Evolutionary conservation across 176 grass and related monocot species (phyloP), one percentile per base, ranked within the genome.

Genomic region (Paspalum notatum): DNA sequence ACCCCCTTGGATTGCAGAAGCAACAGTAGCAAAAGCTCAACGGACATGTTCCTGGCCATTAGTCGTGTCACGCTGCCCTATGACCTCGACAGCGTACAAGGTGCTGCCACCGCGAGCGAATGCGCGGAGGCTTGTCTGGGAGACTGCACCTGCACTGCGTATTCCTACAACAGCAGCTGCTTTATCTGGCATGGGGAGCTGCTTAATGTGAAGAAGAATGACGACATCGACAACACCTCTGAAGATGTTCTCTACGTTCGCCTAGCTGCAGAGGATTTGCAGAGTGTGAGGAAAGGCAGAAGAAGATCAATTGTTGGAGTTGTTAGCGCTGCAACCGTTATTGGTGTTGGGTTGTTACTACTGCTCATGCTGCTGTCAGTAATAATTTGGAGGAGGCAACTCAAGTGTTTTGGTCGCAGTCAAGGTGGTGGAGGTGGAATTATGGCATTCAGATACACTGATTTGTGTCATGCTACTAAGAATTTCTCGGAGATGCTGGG

Each of bases 141-240:
- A 5, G 58, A 61, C 25, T 61, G 58, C 58, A 14, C 58, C 58
- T 61, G 58, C 58, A 61, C 58, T 14, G 58, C 58, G 26, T 61
- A 61, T 61, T 84, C 78, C 71, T 60, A 58, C 13, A 74, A 79
- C 58, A 47, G 11, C 47, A 47, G 45, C 27, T 90, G 83, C 47
- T 66, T 11, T 17, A n/a, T 82, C 15, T 90, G 87, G 87, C 76
- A 81, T 75, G 82, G 82, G 13, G 71, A 85, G 45, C 66, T 90
- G 52, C 68, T 85, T 42, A 85, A 90, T 58, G 58, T 61, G 27
- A 61, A 61, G 0, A 4, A 61, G 12, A 32, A 61, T 61, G 58
- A 61, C 27, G 58, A 15, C 25, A 61, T 14, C 14, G 58, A 32
- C 14, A 61, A 14, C 14, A 7, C 12, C 12, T 61, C 58, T 14